Evolutionary conservation across 768 basidiomycete species (phyloP).

Genomic region (Rhodotorula diobovata): DNA sequence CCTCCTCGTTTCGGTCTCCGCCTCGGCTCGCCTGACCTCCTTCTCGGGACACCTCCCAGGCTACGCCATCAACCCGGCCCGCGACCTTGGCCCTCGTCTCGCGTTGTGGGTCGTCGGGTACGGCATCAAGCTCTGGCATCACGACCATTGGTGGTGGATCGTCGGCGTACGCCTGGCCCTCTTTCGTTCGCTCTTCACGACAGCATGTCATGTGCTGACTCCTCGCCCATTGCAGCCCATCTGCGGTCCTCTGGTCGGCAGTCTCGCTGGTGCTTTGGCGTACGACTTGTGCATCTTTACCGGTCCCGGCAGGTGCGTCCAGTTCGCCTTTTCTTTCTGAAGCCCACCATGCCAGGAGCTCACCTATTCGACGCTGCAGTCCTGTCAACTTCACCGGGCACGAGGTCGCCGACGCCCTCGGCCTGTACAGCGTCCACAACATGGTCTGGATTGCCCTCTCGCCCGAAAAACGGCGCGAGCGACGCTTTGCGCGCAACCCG

Average conservation of each 20-base stretch:
- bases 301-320: slow-evolving; percentile 22
- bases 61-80: slow-evolving; percentile 33
- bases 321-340: not conserved
- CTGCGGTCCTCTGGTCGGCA: slow-evolving; percentile 17
- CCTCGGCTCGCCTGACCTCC: not conserved
- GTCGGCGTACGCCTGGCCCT: slow-evolving; percentile 10
- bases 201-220: not conserved
- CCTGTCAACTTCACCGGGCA: slow-evolving; percentile 24
- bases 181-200: not conserved
- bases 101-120: slow-evolving; percentile 32
- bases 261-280: slow-evolving; percentile 12
- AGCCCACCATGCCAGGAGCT: too few species aligned
- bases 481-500: not conserved
- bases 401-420: slow-evolving; percentile 13
- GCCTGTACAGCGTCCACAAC: slow-evolving; percentile 15
- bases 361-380: not conserved
- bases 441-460: slow-evolving; percentile 8
- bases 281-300: slow-evolving; percentile 30
- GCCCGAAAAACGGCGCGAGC: not conserved
- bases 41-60: not conserved
- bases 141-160: slow-evolving; percentile 33
- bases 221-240: not conserved
- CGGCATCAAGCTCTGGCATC: slow-evolving; percentile 26
- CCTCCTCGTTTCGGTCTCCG: too few species aligned
- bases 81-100: slow-evolving; percentile 30